Evolutionary conservation across 106 monocot species (phyloP).

Genomic region (Posidonia australis): DNA sequence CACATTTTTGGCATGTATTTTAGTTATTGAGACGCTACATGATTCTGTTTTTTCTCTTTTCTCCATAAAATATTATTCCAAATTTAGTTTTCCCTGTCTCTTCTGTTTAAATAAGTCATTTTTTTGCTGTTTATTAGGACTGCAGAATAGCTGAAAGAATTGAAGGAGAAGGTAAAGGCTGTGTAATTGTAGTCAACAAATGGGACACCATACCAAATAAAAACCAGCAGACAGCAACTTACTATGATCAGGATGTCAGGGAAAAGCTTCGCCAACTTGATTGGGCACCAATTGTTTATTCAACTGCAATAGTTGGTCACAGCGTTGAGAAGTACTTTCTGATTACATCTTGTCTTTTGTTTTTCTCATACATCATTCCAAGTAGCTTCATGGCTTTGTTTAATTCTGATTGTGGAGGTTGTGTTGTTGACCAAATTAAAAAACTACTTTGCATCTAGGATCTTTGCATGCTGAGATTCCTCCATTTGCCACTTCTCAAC

Average conservation of each 20-base stretch:
- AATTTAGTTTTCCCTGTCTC: neutral
- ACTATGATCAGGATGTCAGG: conserved; percentile 91
- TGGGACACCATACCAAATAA: conserved; percentile 98
- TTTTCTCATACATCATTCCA: neutral
- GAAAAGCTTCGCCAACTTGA: conserved; percentile 78
- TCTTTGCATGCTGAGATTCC: too few species aligned
- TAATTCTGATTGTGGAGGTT: neutral
- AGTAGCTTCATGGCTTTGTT: neutral
- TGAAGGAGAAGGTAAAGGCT: conserved; percentile 96
- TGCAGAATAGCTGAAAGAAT: conserved; percentile 87
- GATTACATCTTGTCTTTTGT: neutral
- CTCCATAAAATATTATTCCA: neutral
- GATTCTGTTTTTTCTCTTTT: too few species aligned
- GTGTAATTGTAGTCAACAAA: conserved; percentile 92
- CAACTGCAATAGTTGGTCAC: conserved; percentile 60
- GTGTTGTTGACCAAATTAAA: too few species aligned
- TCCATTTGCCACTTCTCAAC: too few species aligned
- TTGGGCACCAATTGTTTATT: conserved; percentile 96
- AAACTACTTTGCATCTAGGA: too few species aligned
- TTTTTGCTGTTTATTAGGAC: conserved; percentile 42
- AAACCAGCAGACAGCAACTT: conserved; percentile 54
- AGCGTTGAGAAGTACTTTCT: conserved; percentile 71
- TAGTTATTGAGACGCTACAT: too few species aligned
- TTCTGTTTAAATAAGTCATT: neutral
- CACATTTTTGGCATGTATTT: too few species aligned